Evolutionary conservation across 208 protist genomes (phyloP).

Genomic region (Crithidia brevicula): DNA sequence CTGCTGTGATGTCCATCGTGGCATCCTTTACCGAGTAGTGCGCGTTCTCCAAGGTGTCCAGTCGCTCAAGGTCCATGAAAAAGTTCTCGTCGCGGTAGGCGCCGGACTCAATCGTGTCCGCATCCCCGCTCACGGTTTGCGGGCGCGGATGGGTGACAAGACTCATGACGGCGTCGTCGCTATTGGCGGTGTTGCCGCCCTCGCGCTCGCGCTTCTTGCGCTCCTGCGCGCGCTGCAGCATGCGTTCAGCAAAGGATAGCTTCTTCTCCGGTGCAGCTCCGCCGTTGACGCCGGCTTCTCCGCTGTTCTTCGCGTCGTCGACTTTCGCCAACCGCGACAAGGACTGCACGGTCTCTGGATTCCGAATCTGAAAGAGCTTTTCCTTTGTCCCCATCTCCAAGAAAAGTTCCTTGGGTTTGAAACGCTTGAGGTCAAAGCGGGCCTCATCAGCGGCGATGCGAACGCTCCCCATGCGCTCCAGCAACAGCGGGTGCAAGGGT

Average conservation of each 20-base stretch:
- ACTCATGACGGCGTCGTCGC: conserved; percentile 36
- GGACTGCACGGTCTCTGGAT: conserved; percentile 68
- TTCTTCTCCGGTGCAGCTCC: conserved; percentile 35
- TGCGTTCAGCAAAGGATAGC: conserved; percentile 74
- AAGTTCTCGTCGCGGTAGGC: conserved; percentile 83
- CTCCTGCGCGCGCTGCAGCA: conserved; percentile 83
- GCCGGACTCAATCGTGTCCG: conserved; percentile 36
- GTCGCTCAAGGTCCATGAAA: conserved; percentile 73
- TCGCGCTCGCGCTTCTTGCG: conserved; percentile 77
- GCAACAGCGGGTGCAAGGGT: conserved; percentile 85
- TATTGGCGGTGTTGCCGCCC: conserved; percentile 11
- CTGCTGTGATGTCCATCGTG: conserved; percentile 86
- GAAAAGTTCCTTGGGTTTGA: conserved; percentile 86
- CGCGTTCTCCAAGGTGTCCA: conserved; percentile 70
- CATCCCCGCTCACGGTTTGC: conserved; percentile 15
- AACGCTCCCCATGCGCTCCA: conserved; percentile 58
- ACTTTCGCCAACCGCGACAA: conserved; percentile 20
- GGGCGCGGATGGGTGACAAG: conserved; percentile 31
- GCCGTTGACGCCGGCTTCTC: not conserved
- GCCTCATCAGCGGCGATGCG: conserved; percentile 70
- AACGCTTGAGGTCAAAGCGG: conserved; percentile 72
- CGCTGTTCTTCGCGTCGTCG: not conserved
- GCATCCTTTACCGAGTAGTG: conserved; percentile 92
- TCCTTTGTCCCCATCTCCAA: conserved; percentile 83
- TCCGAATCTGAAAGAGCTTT: conserved; percentile 72